Evolutionary conservation across 2,329 filamentous ascomycete species (phyloP), one percentile per base, ranked within the genome.

Genomic region (Aspergillus luchuensis): DNA sequence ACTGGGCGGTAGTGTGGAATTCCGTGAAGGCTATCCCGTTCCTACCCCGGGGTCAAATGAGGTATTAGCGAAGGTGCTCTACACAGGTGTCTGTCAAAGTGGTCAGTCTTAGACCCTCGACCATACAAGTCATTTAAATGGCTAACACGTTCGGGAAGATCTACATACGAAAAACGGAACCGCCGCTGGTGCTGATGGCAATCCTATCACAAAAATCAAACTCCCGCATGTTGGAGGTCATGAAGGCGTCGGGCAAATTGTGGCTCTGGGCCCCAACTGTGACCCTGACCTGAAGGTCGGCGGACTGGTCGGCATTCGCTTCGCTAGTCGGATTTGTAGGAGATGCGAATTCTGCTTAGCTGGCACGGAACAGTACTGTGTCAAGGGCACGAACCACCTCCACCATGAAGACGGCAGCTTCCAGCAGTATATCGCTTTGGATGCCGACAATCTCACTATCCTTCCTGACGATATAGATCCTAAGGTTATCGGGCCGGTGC

Each of bases 321-420:
- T 80, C 63, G 64, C 71, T 6, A 78, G 76, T 54, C 72, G 78
- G 0, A 73, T 80, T 17, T 80, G 79, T 65, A 71, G 79, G 19
- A 69, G 77, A 25, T 81, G 78, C 63, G 76, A 80, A 53, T 79
- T 76, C 56, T 80, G 79, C 61, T 70, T 77, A n/a, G 73, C 74
- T 0, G 76, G 74, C 5, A 71, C 61, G 41, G 79, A 78, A 58
- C 76, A 78, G 68, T 74, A 79, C 61, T 80, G 79, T 48, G 59
- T 71, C 28, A 74, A 76, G 38, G 72, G 75, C 36, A 80, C 76
- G 8, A 80, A 80, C 47, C 79, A 81, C 67, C 66, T 81, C 48
- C 78, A 80, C 62, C 78, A 81, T 58, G 78, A 80, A 56, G 79
- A 80, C 60, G 79, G 79, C 0, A 76, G 76, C 50, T 81, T 81